Base-by-base conservation (phyloP, 768 basidiomycete species). In the Rhodotorula babjevae region DNA sequence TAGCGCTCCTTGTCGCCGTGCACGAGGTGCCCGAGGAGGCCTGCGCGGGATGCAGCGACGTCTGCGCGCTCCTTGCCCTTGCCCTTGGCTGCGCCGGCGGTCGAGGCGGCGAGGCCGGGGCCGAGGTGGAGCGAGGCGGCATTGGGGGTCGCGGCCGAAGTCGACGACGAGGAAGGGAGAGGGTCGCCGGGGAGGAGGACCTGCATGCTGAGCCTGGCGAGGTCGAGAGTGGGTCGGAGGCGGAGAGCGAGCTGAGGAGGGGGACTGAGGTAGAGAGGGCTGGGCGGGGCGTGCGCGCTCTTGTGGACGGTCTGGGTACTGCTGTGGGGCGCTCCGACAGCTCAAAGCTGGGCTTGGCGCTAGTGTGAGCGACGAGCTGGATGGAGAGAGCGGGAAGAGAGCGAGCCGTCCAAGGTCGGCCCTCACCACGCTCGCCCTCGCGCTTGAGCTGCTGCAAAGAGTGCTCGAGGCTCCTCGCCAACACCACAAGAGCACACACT, bases 111-210 rank as follows among this genome's bases (percentile, higher is more conserved):
- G 89, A 88, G 62, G 11, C 71, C 71, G 0, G 71, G 71, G 6
- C 71, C 71, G 56, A 72, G 65, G 55, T 63, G 61, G 6, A 71
- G 70, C 15, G 40, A 52, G n/a, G 42, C 36, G 36, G 36, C 36
- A 36, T 9, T 18, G 14, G 44, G 44, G 44, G 44, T 11, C 14
- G 14, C 14, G 6, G 50, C 1, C 1, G 55, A 2, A 4, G 58
- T n/a, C 25, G 63, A 33, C 87, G 89, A 50, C 2, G 61, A 58
- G 31, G 78, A 65, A 0, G 87, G 86, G 77, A 94, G 84, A 49
- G 81, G 77, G 81, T 93, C 91, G 50, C 93, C 93, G 49, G 93
- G 93, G 14, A 96, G 85, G 63, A 94, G 86, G 78, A 85, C 73
- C 60, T 65, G 72, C 72, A 73, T 73, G n/a, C 36, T 15, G n/a